These are phyloP conservation scores for Coprinopsis cinerea DNA, from an alignment of 768 basidiomycete genomes.

Conservation along the genomic window DNA sequence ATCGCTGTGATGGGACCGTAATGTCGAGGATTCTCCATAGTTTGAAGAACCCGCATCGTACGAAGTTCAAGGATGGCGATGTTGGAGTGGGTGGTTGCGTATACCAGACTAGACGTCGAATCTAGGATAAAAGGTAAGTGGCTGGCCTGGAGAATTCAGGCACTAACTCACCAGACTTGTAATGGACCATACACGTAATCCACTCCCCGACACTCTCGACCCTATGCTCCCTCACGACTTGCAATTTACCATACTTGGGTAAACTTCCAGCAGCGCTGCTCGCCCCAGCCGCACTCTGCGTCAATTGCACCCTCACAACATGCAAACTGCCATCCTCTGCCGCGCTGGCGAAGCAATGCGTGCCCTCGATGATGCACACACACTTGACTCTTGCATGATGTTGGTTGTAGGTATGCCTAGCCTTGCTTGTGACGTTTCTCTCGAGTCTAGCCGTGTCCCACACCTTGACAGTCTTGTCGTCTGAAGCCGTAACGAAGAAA, in stretches of 20 bases:
- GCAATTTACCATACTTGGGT: constrained; percentile 80
- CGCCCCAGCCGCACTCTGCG: too few species aligned
- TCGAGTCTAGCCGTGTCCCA: constrained; percentile 94
- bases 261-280: too few species aligned
- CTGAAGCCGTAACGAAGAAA: constrained; percentile 91
- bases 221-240: constrained; percentile 75
- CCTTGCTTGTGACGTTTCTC: constrained; percentile 87
- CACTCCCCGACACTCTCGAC: constrained; percentile 72
- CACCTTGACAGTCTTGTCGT: constrained; percentile 90
- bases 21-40: constrained; percentile 80
- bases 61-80: constrained; percentile 79
- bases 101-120: constrained; percentile 73
- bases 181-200: constrained; percentile 80
- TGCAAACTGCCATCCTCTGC: constrained; percentile 81
- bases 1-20: constrained; percentile 82
- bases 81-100: constrained; percentile 75
- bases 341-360: constrained; percentile 86
- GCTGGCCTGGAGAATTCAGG: background rate
- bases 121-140: constrained; percentile 29
- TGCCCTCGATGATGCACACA: constrained; percentile 78
- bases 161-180: constrained; percentile 17
- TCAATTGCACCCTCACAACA: constrained; percentile 77
- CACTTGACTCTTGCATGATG: constrained; percentile 58
- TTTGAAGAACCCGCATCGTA: constrained; percentile 71
- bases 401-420: constrained; percentile 57